Percentiles rank a stretch among this genome's conserved stretches.
Conservation (phyloP, 768 basidiomycete genomes). For the Tricholoma bakamatsutake region DNA sequence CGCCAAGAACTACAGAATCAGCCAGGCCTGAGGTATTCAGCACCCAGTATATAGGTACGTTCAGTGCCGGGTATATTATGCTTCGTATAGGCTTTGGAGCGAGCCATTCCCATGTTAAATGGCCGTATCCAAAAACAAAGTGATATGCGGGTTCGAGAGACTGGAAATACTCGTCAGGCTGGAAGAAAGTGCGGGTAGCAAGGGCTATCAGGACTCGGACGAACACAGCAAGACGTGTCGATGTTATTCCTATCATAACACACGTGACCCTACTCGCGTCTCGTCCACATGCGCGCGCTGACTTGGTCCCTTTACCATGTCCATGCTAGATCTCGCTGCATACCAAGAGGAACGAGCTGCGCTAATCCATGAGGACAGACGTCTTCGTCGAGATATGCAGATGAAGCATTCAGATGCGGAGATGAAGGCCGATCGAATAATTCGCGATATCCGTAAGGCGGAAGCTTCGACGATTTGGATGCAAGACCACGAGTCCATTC, state of each 20-base stretch:
- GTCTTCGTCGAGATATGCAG: slow-evolving; percentile 42
- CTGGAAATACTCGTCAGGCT: slow-evolving; percentile 97
- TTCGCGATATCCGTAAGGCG: slow-evolving; percentile 45
- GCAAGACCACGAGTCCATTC: slow-evolving; percentile 43
- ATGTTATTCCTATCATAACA: slow-evolving; percentile 5
- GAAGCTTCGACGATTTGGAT: slow-evolving; percentile 61
- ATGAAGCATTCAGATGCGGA: slow-evolving; percentile 32
- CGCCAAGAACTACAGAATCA: slow-evolving; percentile 25
- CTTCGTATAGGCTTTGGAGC: slow-evolving; percentile 65
- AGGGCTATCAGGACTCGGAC: slow-evolving; percentile 61
- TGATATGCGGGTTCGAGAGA: slow-evolving; percentile 88
- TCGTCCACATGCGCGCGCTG: too few species aligned
- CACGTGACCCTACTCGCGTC: not conserved
- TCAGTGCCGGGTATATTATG: slow-evolving; percentile 76
- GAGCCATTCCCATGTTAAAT: slow-evolving; percentile 96
- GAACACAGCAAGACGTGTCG: slow-evolving; percentile 30
- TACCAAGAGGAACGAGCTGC: slow-evolving; percentile 28
- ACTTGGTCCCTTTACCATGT: too few species aligned
- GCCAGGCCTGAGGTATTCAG: slow-evolving; percentile 56
- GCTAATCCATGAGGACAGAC: slow-evolving; percentile 40
- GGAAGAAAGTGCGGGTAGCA: slow-evolving; percentile 80
- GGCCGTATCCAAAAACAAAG: slow-evolving; percentile 86
- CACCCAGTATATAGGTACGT: slow-evolving; percentile 71
- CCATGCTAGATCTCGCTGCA: slow-evolving; percentile 15
- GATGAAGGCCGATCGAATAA: slow-evolving; percentile 47